Conservation (phyloP, 257 asterid species). For the Forsythia suspensa region DNA sequence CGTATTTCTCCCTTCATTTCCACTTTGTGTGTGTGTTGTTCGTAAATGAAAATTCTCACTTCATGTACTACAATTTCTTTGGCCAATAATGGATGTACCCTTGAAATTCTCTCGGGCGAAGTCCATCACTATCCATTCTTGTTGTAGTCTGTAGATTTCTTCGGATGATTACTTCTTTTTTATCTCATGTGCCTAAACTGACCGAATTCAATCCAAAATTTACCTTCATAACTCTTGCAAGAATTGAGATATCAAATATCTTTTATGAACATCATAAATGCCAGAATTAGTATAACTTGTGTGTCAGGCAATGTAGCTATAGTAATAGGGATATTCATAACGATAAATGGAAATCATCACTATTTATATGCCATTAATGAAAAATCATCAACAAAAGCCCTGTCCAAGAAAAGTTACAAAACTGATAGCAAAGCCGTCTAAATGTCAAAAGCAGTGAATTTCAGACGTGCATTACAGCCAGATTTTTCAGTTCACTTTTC, state of each 20-base stretch:
- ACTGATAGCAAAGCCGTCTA: background rate
- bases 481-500: conserved; percentile 39
- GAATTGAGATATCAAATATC: background rate
- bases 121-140: background rate
- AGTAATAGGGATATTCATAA: background rate
- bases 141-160: background rate
- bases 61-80: background rate
- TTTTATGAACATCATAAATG: too few relatives aligned
- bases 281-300: too few relatives aligned
- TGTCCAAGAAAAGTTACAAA: background rate
- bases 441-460: background rate
- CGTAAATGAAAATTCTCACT: background rate
- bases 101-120: background rate
- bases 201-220: background rate
- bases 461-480: background rate
- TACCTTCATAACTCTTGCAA: background rate
- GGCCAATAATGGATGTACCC: conserved; percentile 19
- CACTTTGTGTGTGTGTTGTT: background rate
- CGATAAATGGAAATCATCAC: background rate
- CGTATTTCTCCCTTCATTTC: conserved; percentile 10
- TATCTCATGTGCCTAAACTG: background rate
- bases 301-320: too few relatives aligned
- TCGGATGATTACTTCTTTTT: background rate
- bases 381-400: background rate
- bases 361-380: background rate